Evolutionary conservation across 2,329 filamentous ascomycete species (phyloP), one percentile per base, ranked within the genome.

Genomic region (Epichloe brachyelytri): DNA sequence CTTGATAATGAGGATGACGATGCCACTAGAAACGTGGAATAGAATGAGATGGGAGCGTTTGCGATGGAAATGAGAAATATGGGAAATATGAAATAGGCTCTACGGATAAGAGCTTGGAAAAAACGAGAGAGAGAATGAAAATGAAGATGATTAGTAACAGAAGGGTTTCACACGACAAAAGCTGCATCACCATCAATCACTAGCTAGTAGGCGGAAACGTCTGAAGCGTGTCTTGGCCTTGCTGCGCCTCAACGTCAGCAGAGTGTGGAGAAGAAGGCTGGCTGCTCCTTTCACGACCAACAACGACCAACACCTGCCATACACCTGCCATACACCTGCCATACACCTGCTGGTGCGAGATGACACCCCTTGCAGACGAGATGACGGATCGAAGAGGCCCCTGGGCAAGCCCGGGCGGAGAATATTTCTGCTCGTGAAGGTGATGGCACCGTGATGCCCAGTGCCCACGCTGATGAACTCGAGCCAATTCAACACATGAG

Each of bases 221-320:
- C 11, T 19, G 15, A 22, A 22, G 48, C 26, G 30, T 30, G 30
- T 11, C 10, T 30, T 4, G 30, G 30, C 22, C 17, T 20, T 36
- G 50, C 47, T 53, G 51, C 51, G 51, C 51, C 51, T 41, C 15
- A 53, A 50, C 51, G 47, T 50, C 47, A 50, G 51, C 40, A 11
- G 11, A 11, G 19, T 30, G 40, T 43, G 47, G 41, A 49, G 38
- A n/a, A 22, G 17, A n/a, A 36, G 40, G 17, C 39, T 43, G 39
- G 39, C 39, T 26, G 22, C 22, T 26, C 22, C 22, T 43, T 12
- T 3, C 6, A 17, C 40, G 37, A 38, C 40, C 8, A 22, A 22
- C 17, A 15, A 17, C 40, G 6, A 22, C 3, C 40, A 22, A 26
- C 22, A 26, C 22, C 22, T 22, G 22, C 22, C 22, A 22, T 7